A percentile compares a stretch with the other conserved stretches of the same genome.
phyloP scores from a whole-genome alignment of 176 grass and related monocot species.

The Eleusine indica region DNA sequence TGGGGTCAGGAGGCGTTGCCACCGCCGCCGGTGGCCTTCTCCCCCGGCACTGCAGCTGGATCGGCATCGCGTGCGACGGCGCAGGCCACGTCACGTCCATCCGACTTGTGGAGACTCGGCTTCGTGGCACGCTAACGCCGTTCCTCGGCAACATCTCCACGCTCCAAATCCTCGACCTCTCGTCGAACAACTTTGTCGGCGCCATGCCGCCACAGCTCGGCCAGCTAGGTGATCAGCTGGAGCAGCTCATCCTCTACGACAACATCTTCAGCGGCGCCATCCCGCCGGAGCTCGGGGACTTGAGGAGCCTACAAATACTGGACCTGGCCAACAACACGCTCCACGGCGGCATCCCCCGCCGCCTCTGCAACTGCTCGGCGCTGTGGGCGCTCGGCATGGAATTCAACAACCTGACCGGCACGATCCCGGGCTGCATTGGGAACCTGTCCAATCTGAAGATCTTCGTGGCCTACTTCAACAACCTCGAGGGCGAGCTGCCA shows the following conservation, averaged over 20 bases:
- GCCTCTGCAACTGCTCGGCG: slow-evolving; percentile 73
- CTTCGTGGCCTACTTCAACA: slow-evolving; percentile 27
- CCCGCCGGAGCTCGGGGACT: slow-evolving; percentile 59
- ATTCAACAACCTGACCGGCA: slow-evolving; percentile 63
- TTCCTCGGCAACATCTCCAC: slow-evolving; percentile 83
- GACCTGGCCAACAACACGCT: slow-evolving; percentile 59
- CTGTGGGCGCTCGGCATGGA: slow-evolving; percentile 35
- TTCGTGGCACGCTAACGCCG: slow-evolving; percentile 67
- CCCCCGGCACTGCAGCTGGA: slow-evolving; percentile 69
- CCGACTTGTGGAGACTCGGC: slow-evolving; percentile 36
- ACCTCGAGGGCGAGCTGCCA: slow-evolving; percentile 59
- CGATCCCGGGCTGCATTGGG: slow-evolving; percentile 65
- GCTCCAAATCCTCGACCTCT: slow-evolving; percentile 70
- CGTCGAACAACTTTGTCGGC: slow-evolving; percentile 57
- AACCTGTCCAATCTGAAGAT: slow-evolving; percentile 43
- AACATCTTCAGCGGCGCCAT: slow-evolving; percentile 63
- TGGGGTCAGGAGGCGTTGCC: not conserved
- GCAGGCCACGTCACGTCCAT: slow-evolving; percentile 59
- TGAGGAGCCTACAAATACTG: slow-evolving; percentile 41
- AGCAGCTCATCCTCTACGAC: slow-evolving; percentile 25
- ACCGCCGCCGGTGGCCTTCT: not conserved
- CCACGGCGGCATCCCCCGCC: slow-evolving; percentile 51
- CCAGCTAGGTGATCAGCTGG: slow-evolving; percentile 39
- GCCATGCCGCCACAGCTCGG: slow-evolving; percentile 64
- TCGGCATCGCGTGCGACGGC: slow-evolving; percentile 64